Base-by-base conservation (phyloP, 2,329 filamentous ascomycete species). In the Botrytis sinoallii region DNA sequence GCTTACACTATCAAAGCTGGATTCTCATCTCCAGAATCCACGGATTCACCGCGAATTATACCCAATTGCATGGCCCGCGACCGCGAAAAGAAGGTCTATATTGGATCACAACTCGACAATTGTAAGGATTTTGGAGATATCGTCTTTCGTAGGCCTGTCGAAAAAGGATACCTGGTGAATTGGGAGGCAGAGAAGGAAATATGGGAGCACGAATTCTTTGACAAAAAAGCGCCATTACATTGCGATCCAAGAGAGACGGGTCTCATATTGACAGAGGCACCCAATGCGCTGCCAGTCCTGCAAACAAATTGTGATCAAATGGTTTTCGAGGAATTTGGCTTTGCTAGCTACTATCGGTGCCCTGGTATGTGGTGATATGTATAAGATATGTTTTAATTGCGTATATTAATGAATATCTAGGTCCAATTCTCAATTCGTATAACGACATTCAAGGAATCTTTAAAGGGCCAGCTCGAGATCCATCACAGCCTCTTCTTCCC, bases 181-280 rank as follows among this genome's bases (percentile, higher is more conserved):
- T 99, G 96, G 96, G 96, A 99, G 83, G 91, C 92, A 0, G 90
- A 99, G 84, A 95, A 93, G 83, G 95, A 96, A 80, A 93, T 99
- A 70, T 99, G 96, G 96, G 94, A 98, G 79, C 90, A 91, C 78
- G 91, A 95, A 75, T 93, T 98, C 80, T 91, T 97, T 78, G 90
- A 92, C 77, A 85, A 88, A 74, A 89, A 89, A 77, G 89, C 89
- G n/a, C 85, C 87, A 42, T 84, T 90, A 77, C 88, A 86, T 78
- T 94, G 92, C 81, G 91, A 97, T 77, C 93, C 95, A 0, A 85
- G 87, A 71, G 91, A 95, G 72, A 96, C 94, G n/a, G 91, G 94
- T 66, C 84, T 99, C 73, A 84, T 99, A 6, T 87, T 98, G 69
- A 90, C 93, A 1, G 96, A 99, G 82, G 92, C 94, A 64, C 92